Percentiles rank a stretch among this genome's conserved stretches.
phyloP scores from a whole-genome alignment of 441 rosid species.

The Omphalea diandra region DNA sequence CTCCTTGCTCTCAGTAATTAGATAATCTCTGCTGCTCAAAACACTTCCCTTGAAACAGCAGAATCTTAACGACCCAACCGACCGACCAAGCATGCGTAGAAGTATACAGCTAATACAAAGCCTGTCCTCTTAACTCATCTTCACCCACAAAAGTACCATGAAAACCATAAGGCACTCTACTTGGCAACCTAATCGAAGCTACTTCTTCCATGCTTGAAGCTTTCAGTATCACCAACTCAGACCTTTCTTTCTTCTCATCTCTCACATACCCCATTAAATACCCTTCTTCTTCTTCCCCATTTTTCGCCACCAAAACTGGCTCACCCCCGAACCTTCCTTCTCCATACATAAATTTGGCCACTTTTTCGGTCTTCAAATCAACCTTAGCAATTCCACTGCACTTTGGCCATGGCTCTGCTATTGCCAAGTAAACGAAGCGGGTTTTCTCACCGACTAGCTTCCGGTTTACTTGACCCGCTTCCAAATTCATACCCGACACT shows the following conservation, averaged over 20 bases:
- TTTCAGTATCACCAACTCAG: slow-evolving; percentile 52
- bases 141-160: slow-evolving; percentile 68
- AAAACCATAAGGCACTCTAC: slow-evolving; percentile 71
- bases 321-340: slow-evolving; percentile 58
- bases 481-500: slow-evolving; percentile 50
- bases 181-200: slow-evolving; percentile 46
- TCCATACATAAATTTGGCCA: slow-evolving; percentile 42
- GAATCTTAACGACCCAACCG: too few relatives aligned
- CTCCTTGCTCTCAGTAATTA: too few relatives aligned
- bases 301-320: slow-evolving; percentile 44
- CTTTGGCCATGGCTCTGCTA: slow-evolving; percentile 81
- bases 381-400: slow-evolving; percentile 64
- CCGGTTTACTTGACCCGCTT: slow-evolving; percentile 60
- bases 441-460: slow-evolving; percentile 39
- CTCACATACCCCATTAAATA: slow-evolving; percentile 51
- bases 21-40: too few relatives aligned
- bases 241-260: slow-evolving; percentile 51
- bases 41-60: too few relatives aligned
- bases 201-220: slow-evolving; percentile 52
- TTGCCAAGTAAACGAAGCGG: slow-evolving; percentile 55
- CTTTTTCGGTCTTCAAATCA: slow-evolving; percentile 41
- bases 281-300: slow-evolving; percentile 39
- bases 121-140: slow-evolving; percentile 39
- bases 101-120: neutral
- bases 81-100: too few relatives aligned